These are phyloP conservation scores for Lagenidium sp. DNA, from an alignment of 352 stramenopile species.

Conservation along the genomic window DNA sequence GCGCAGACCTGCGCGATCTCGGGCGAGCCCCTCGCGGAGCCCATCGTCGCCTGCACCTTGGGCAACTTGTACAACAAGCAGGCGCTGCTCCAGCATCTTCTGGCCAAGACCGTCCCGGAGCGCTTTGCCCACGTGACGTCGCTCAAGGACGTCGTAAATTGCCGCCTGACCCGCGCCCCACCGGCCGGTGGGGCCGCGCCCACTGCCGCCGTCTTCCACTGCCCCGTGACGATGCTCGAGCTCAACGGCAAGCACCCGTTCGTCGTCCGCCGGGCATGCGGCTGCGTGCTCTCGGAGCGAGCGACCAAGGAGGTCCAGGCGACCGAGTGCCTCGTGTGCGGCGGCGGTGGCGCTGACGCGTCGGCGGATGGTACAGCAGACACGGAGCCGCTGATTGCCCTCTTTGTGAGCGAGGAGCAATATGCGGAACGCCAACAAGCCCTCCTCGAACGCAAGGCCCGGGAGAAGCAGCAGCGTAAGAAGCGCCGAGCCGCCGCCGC, in stretches of 20 bases:
- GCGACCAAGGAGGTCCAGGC: slow-evolving; percentile 78
- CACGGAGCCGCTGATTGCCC: slow-evolving; percentile 40
- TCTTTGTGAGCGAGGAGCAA: slow-evolving; percentile 51
- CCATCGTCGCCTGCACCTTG: slow-evolving; percentile 82
- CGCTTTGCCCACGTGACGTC: slow-evolving; percentile 74
- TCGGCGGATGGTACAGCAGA: too few relatives aligned
- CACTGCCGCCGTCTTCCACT: too few relatives aligned
- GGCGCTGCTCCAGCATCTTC: slow-evolving; percentile 66
- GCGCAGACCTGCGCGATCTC: slow-evolving; percentile 76
- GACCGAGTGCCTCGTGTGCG: slow-evolving; percentile 60
- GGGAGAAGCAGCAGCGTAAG: slow-evolving; percentile 40
- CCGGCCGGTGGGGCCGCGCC: too few relatives aligned
- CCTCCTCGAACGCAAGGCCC: slow-evolving; percentile 35
- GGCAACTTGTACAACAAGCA: slow-evolving; percentile 93
- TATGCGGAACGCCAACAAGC: slow-evolving; percentile 35
- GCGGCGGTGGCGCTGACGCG: too few relatives aligned
- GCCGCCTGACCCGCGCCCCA: slow-evolving; percentile 21
- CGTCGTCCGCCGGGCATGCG: slow-evolving; percentile 67
- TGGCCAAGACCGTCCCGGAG: slow-evolving; percentile 70
- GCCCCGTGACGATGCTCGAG: slow-evolving; percentile 80
- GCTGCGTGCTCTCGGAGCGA: slow-evolving; percentile 85
- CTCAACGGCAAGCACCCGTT: slow-evolving; percentile 88
- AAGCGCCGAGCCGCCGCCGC: too few relatives aligned
- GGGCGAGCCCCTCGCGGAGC: slow-evolving; percentile 66
- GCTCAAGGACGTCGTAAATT: slow-evolving; percentile 85